A percentile compares a stretch with the other conserved stretches of the same genome.
Conservation (phyloP, 768 basidiomycete genomes). For the Kwoniella sp. region DNA sequence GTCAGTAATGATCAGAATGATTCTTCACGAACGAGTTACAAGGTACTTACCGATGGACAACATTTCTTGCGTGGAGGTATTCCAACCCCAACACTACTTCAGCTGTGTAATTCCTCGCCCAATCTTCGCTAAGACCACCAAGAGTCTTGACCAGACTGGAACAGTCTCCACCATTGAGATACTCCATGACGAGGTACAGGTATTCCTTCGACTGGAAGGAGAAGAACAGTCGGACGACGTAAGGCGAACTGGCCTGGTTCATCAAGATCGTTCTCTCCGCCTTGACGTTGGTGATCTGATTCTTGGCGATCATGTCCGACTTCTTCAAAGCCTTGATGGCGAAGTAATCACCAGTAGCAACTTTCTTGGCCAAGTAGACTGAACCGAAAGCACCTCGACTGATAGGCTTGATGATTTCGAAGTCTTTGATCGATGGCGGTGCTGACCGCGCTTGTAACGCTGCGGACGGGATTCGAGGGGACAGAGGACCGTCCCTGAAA, state of each 20-base stretch:
- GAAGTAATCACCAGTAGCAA: slow-evolving; percentile 95
- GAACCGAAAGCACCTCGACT: slow-evolving; percentile 98
- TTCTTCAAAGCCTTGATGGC: slow-evolving; percentile 99
- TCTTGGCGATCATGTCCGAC: slow-evolving; percentile 99
- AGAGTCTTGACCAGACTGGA: slow-evolving; percentile 94
- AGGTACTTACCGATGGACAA: slow-evolving; percentile 84
- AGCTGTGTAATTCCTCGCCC: slow-evolving; percentile 94
- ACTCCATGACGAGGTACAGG: slow-evolving; percentile 98
- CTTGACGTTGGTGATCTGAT: slow-evolving; percentile 99
- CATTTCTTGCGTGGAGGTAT: slow-evolving; percentile 90
- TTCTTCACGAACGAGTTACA: not conserved
- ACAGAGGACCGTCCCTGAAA: slow-evolving; percentile 64
- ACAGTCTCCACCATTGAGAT: slow-evolving; percentile 96
- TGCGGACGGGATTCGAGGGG: slow-evolving; percentile 79
- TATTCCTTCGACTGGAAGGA: slow-evolving; percentile 99
- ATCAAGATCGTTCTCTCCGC: slow-evolving; percentile 99
- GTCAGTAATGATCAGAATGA: not conserved
- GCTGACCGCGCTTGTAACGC: slow-evolving; percentile 76
- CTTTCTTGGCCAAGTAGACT: slow-evolving; percentile 98
- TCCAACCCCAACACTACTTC: slow-evolving; percentile 94
- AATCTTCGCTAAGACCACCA: slow-evolving; percentile 89
- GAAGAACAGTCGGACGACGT: slow-evolving; percentile 96
- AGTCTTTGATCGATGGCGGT: slow-evolving; percentile 94
- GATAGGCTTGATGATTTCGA: slow-evolving; percentile 99
- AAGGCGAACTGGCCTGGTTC: slow-evolving; percentile 98